Base-by-base conservation (phyloP, 768 basidiomycete species). In the Lactarius evosmus region DNA sequence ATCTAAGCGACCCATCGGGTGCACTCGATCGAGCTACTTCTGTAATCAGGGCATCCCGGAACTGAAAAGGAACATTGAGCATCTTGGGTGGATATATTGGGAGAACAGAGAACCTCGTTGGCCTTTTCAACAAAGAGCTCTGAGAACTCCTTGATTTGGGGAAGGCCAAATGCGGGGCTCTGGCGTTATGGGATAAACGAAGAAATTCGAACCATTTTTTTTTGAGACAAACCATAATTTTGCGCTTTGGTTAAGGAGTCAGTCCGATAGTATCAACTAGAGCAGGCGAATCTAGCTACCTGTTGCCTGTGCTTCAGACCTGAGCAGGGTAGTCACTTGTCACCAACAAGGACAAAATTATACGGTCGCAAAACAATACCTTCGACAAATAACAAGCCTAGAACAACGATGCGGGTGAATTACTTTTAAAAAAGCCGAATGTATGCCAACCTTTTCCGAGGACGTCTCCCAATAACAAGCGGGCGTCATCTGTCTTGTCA, bases 91-190 rank as follows among this genome's bases (percentile, higher is more conserved):
- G 22, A 30, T 19, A 53, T 53, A 4, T 32, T 34, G 41, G n/a
- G 33, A 27, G 36, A 32, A 51, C 8, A 30, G 41, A 51, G 25
- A 57, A 61, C 67, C 63, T 50, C 65, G 11, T 60, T 66, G 34
- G 59, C 62, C 56, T 61, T 69, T 57, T 69, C 51, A 27, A 65
- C 41, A 19, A 68, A 62, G 29, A 62, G 12, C n/a, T n/a, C 46
- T 9, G 60, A 58, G 40, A 55, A 63, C 38, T 8, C 66, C n/a
- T 41, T 62, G n/a, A 62, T 50, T 33, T 56, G 56, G 5, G 65
- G 41, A 8, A 29, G 62, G 46, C 65, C 65, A 34, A 66, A 66
- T 16, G 65, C 65, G n/a, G 65, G 65, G 19, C 44, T 33, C 65
- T 66, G n/a, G 32, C 33, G 16, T 12, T 5, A n/a, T 19, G 50